Evolutionary conservation across 495 filamentous ascomycete species (phyloP).

Genomic region (Penicillium diatomitis): DNA sequence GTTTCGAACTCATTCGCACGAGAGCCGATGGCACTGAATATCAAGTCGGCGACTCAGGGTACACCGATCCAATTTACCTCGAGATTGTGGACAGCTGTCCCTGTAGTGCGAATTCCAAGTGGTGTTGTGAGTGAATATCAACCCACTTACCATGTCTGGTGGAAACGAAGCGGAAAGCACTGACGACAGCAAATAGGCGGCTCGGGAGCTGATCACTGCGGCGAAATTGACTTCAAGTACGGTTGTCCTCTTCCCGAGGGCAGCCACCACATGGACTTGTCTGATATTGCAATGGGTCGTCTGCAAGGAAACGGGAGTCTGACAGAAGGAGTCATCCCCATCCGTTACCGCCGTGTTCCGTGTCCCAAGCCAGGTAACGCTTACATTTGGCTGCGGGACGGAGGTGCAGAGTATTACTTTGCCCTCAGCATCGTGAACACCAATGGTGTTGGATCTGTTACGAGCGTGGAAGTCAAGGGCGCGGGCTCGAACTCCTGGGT

Average conservation of each 20-base stretch:
- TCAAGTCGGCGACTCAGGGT: neutral
- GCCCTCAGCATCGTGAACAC: neutral
- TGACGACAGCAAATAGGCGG: neutral
- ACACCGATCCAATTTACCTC: neutral
- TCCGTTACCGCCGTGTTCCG: neutral
- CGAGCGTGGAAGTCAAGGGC: neutral
- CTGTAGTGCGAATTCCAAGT: neutral
- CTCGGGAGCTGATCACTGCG: neutral
- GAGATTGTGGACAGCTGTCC: neutral
- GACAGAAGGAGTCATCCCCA: neutral
- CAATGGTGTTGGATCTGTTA: neutral
- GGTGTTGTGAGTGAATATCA: neutral
- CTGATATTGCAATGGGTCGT: neutral
- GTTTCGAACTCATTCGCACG: neutral
- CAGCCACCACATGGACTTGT: neutral
- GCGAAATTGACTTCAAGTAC: conserved; percentile 1
- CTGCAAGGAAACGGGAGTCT: neutral
- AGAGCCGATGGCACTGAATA: neutral
- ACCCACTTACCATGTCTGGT: too few relatives aligned
- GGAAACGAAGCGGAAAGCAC: neutral
- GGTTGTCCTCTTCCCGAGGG: neutral
- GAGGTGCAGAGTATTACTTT: neutral
- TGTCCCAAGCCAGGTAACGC: neutral
- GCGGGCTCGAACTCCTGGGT: neutral
- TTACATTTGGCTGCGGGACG: neutral